Percentiles rank a stretch among this genome's conserved stretches.
Evolutionary conservation across 306 rosid genomes (phyloP).

Genomic region (Herpetospermum pedunculosum): DNA sequence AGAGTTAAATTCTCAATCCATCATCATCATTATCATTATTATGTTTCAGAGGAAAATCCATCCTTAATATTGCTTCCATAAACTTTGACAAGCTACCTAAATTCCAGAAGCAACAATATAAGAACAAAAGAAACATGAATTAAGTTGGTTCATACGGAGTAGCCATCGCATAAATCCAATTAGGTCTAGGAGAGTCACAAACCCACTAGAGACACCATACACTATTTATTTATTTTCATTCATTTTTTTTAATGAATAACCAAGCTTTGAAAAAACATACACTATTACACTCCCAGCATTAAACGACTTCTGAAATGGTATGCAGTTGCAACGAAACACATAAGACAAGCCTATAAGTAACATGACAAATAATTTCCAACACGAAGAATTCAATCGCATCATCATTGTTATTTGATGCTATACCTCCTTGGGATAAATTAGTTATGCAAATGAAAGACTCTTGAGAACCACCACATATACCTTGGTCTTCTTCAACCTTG

Average conservation of each 20-base stretch:
- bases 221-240: background rate
- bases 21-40: too few species aligned
- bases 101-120: background rate
- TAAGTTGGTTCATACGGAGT: background rate
- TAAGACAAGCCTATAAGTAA: background rate
- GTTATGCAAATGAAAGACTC: background rate
- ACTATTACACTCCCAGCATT: background rate
- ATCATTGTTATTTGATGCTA: background rate
- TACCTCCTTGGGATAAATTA: background rate
- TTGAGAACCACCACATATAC: constrained; percentile 18
- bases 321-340: background rate
- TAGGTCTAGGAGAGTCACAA: background rate
- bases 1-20: background rate
- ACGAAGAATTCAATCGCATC: background rate
- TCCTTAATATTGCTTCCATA: background rate
- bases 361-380: background rate
- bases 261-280: background rate
- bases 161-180: background rate
- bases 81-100: background rate
- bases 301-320: background rate
- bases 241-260: background rate
- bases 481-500: constrained; percentile 90
- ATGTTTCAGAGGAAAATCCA: background rate
- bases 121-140: background rate
- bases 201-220: background rate